These are phyloP conservation scores for Mycena metata DNA, from an alignment of 768 basidiomycete genomes.

Conservation along the genomic window DNA sequence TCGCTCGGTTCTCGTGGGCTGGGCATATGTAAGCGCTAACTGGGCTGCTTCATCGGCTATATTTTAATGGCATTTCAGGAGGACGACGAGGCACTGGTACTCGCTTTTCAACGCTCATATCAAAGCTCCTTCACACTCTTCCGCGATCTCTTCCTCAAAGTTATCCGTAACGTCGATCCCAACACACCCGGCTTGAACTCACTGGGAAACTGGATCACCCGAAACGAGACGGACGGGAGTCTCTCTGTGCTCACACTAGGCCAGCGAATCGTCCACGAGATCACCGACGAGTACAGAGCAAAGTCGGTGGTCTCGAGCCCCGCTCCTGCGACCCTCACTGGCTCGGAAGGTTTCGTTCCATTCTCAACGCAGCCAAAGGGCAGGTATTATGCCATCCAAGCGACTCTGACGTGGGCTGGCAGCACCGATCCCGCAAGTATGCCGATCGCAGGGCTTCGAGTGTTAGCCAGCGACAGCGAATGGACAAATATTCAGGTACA, in stretches of 20 bases:
- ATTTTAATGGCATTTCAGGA: slow-evolving; percentile 18
- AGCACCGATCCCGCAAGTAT: slow-evolving; percentile 24
- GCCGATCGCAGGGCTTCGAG: slow-evolving; percentile 27
- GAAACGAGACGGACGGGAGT: slow-evolving; percentile 32
- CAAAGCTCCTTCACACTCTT: slow-evolving; percentile 34
- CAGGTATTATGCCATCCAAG: slow-evolving; percentile 32
- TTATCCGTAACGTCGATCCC: slow-evolving; percentile 35
- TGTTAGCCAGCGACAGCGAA: slow-evolving; percentile 30
- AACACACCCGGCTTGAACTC: slow-evolving; percentile 27
- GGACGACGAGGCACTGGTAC: slow-evolving; percentile 29
- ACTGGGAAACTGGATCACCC: slow-evolving; percentile 29
- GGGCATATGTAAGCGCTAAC: slow-evolving; percentile 20
- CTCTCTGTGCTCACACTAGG: slow-evolving; percentile 28
- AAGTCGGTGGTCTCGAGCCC: slow-evolving; percentile 25
- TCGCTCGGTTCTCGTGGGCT: slow-evolving; percentile 33
- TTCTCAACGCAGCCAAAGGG: slow-evolving; percentile 31
- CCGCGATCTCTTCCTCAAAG: slow-evolving; percentile 35
- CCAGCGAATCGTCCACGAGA: slow-evolving; percentile 29
- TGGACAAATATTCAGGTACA: slow-evolving; percentile 31
- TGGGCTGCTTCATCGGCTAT: too few relatives aligned
- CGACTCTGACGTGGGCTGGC: slow-evolving; percentile 29
- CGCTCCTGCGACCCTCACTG: slow-evolving; percentile 8
- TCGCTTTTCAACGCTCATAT: slow-evolving; percentile 33
- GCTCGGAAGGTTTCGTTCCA: slow-evolving; percentile 28
- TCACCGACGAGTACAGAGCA: slow-evolving; percentile 28